A percentile compares a stretch with the other conserved stretches of the same genome.
Conservation (phyloP, 257 asterid genomes). For the Paulownia fortunei region DNA sequence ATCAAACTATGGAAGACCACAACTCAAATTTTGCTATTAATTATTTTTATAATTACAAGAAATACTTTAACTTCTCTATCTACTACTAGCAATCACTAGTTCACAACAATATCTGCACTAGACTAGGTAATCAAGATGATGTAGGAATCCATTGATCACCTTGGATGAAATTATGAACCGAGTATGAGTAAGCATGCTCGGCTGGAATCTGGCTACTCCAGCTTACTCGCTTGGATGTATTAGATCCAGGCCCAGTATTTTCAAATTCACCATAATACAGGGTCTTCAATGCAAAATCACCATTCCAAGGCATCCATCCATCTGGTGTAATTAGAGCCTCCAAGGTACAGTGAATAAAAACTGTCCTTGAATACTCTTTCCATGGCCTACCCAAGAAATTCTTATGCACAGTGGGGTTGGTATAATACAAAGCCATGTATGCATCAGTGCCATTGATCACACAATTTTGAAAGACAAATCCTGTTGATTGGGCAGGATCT, state of each 20-base stretch:
- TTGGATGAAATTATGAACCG: conserved; percentile 50
- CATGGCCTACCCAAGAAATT: conserved; percentile 55
- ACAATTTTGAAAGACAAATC: conserved; percentile 48
- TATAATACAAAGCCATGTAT: conserved; percentile 40
- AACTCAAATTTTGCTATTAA: not conserved
- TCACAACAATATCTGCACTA: not conserved
- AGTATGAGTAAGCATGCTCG: conserved; percentile 37
- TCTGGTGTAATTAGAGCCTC: conserved; percentile 33
- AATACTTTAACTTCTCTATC: not conserved
- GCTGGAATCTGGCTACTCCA: conserved; percentile 52
- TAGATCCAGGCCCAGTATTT: conserved; percentile 42
- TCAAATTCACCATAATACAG: conserved; percentile 49
- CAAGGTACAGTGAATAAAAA: conserved; percentile 31
- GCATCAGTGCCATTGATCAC: conserved; percentile 46
- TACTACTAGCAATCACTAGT: not conserved
- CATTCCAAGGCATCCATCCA: conserved; percentile 59
- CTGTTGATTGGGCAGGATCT: conserved; percentile 50
- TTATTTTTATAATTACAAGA: not conserved
- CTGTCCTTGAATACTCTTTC: conserved; percentile 56
- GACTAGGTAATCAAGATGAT: not conserved
- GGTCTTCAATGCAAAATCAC: conserved; percentile 42
- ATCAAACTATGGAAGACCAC: not conserved
- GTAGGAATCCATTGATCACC: conserved; percentile 52
- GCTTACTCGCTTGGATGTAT: conserved; percentile 28
- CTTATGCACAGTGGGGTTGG: conserved; percentile 37